A percentile compares a stretch with the other conserved stretches of the same genome.
Evolutionary conservation across 2,329 filamentous ascomycete species (phyloP).

Genomic region (Mycosphaerelloides madeirae): DNA sequence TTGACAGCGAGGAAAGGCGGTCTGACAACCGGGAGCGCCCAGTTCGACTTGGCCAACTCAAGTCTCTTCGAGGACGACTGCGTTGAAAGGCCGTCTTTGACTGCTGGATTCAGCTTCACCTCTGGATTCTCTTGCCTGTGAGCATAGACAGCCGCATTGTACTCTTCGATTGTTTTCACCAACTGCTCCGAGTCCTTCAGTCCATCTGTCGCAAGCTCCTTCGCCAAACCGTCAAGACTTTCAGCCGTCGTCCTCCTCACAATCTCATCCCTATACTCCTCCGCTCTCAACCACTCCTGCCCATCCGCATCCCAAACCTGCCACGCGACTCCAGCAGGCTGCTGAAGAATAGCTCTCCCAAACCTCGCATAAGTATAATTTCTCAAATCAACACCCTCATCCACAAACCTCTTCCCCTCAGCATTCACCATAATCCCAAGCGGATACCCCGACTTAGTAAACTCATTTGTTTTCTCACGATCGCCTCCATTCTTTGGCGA

Average conservation of each 20-base stretch:
- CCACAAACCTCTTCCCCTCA: conserved; percentile 57
- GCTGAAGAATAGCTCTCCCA: conserved; percentile 56
- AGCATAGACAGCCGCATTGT: conserved; percentile 54
- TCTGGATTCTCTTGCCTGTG: conserved; percentile 44
- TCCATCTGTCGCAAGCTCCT: conserved; percentile 45
- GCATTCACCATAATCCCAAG: conserved; percentile 61
- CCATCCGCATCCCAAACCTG: conserved; percentile 59
- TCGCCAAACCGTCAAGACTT: conserved; percentile 53
- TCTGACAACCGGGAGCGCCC: conserved; percentile 56
- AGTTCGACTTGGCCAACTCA: conserved; percentile 58
- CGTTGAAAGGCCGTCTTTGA: conserved; percentile 59
- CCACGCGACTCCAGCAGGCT: conserved; percentile 56
- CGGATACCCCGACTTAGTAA: conserved; percentile 65
- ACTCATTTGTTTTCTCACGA: conserved; percentile 58
- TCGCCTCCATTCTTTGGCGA: conserved; percentile 53
- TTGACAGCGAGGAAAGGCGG: conserved; percentile 60
- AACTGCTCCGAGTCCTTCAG: conserved; percentile 47
- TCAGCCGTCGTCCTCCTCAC: conserved; percentile 50
- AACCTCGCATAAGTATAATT: conserved; percentile 67
- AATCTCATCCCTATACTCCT: conserved; percentile 59
- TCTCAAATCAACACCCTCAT: conserved; percentile 60
- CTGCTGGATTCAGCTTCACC: conserved; percentile 53
- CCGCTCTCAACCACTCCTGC: conserved; percentile 51
- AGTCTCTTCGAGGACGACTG: conserved; percentile 46
- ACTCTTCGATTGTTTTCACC: conserved; percentile 50